phyloP scores from a whole-genome alignment of 768 basidiomycete species.

The Calocybe cyanea region DNA sequence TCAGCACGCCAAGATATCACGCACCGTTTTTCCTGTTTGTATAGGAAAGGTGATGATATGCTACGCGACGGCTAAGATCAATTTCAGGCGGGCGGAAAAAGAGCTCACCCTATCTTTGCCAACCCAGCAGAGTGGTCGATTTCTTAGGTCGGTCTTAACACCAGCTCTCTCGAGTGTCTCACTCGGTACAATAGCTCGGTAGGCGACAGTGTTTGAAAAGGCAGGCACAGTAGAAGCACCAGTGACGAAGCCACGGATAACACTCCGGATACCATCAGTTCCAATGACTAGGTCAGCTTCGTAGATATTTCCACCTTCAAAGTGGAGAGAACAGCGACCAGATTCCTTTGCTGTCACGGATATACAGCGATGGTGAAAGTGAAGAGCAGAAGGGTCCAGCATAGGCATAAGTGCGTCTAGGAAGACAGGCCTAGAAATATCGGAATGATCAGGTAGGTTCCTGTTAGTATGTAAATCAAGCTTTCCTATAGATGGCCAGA shows the following conservation, averaged over 20 bases:
- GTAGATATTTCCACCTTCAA: conserved; percentile 44
- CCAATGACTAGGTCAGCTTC: conserved; percentile 48
- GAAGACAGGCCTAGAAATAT: conserved; percentile 40
- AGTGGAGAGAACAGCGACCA: conserved; percentile 33
- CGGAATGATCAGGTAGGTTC: background rate
- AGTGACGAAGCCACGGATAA: conserved; percentile 34
- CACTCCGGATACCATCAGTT: conserved; percentile 52
- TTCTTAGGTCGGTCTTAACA: conserved; percentile 33
- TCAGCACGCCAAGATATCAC: too few species aligned
- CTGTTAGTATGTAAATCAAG: background rate
- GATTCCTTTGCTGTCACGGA: conserved; percentile 25
- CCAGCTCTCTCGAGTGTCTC: conserved; percentile 36
- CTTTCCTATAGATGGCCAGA: conserved; percentile 40
- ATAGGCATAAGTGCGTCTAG: conserved; percentile 43
- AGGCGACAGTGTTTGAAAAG: conserved; percentile 46
- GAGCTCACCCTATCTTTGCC: conserved; percentile 40
- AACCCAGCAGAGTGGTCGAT: conserved; percentile 38
- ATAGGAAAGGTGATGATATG: conserved; percentile 54
- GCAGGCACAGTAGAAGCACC: conserved; percentile 22
- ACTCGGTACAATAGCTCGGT: conserved; percentile 43
- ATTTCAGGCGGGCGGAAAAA: conserved; percentile 11
- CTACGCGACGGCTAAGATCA: conserved; percentile 21
- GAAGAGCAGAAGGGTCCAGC: conserved; percentile 36
- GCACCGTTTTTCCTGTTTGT: conserved; percentile 35
- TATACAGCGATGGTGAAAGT: conserved; percentile 50